These are phyloP conservation scores for Rhynchospora breviuscula DNA, from an alignment of 176 grass and related monocot species.

Conservation along the genomic window DNA sequence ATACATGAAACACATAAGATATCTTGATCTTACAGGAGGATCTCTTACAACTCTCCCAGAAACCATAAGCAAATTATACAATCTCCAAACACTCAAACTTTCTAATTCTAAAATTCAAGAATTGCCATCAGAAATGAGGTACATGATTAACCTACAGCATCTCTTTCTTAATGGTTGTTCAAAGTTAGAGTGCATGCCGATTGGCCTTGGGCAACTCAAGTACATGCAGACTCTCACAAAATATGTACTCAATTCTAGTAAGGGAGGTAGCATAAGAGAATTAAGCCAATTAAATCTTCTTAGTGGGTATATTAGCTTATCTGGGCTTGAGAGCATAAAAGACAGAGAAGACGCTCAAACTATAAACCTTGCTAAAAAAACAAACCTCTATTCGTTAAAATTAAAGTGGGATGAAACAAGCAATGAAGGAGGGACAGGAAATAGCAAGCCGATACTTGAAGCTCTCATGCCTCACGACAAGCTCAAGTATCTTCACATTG, in stretches of 20 bases:
- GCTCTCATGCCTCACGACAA: background rate
- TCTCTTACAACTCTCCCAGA: background rate
- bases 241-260: background rate
- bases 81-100: background rate
- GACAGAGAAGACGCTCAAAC: background rate
- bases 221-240: background rate
- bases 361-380: background rate
- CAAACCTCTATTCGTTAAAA: background rate
- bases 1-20: background rate
- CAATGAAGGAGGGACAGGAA: too few relatives aligned
- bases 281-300: background rate
- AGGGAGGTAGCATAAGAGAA: background rate
- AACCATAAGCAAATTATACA: background rate
- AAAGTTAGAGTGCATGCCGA: background rate
- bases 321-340: background rate
- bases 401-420: background rate
- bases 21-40: background rate
- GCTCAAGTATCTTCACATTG: background rate
- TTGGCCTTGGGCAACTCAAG: background rate
- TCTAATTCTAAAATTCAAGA: too few relatives aligned
- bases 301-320: background rate
- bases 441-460: background rate
- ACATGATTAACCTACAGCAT: background rate
- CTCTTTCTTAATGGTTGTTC: background rate
- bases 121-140: background rate